Base-by-base conservation (phyloP, 345 rosid genomes). In the Mercurialis annua region DNA sequence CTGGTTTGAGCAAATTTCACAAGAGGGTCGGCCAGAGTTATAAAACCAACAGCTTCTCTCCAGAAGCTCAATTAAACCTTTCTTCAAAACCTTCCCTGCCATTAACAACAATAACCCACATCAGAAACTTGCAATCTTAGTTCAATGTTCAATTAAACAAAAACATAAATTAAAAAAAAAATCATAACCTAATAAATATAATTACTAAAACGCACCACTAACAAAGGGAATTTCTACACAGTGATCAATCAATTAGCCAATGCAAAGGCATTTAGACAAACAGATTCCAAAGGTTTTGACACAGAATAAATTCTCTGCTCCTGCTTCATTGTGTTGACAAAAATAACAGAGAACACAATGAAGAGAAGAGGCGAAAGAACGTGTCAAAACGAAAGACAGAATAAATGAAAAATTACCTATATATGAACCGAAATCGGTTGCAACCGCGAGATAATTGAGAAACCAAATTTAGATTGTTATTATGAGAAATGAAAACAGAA, bases 21-120 rank as follows among this genome's bases (percentile, higher is more conserved):
- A 43, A 50, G 56, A 70, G 70, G n/a, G 80, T 77, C 83, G 86
- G 98, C 91, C 96, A 92, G 95, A 88, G 85, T 83, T 85, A 73
- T 70, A 64, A 15, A 2, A 29, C 38, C 75, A 64, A 54, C 81
- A 81, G 90, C 90, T 83, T 79, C 86, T 77, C 71, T 66, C 80
- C 69, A 58, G 85, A 87, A 84, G 89, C 81, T 73, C 75, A 76
- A 67, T 64, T 10, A 2, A 54, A 50, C 60, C 75, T 60, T 58
- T 57, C 65, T 72, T 21, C 29, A 26, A 61, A 36, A 31, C 24
- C 56, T 70, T 27, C 50, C 75, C 83, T 82, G 80, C 77, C 49
- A 66, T 67, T 9, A 40, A 40, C 44, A 40, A 40, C 44, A 53
- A 18, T 27, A 20, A 51, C 23, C 17, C 52, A 36, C 15, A 18